Evolutionary conservation across 2,329 filamentous ascomycete species (phyloP), one percentile per base, ranked within the genome.

Genomic region (Fusarium transvaalense): DNA sequence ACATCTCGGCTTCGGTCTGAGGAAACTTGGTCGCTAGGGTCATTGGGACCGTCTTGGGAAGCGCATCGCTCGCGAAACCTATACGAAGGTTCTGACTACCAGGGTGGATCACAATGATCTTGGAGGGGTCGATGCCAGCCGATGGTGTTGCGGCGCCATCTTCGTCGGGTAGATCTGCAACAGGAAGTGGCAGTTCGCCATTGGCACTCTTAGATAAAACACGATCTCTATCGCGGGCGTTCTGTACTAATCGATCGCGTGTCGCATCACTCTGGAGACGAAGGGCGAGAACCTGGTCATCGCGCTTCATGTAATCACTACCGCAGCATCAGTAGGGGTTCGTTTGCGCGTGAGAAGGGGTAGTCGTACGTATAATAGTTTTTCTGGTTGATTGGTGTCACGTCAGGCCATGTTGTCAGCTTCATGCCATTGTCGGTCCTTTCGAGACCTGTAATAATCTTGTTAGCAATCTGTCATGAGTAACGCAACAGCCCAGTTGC

Each of bases 361-460:
- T 27, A 37, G 23, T 38, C 32, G 65, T 85, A 96, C 93, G 94
- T 97, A 79, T 97, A 97, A 81, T 99, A 99, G 80, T 99, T 99
- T 84, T 99, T 99, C 80, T 99, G 96, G 78, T 99, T 99, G 81
- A 99, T 99, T 75, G 96, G 93, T 42, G 88, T 86, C 60, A 97
- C 90, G 76, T 96, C 91, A 12, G 96, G 95, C 95, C 96, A 99
- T 78, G 87, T 97, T 47, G 94, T 92, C 77, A 96, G 88, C 77
- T 94, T 96, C 91, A 99, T 95, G 82, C 95, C 94, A 88, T 99
- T 99, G 84, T 99, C 96, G 64, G 96, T 98, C 77, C 95, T 89
- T 82, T 97, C 93, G 69, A 99, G 89, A 71, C 96, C 95, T 97
- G 78, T 25, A 27, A 47, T 41, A 42, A 56, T 38, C 34, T 61